phyloP scores from a whole-genome alignment of 73 alveolate species.

The Paramecium bursaria region DNA sequence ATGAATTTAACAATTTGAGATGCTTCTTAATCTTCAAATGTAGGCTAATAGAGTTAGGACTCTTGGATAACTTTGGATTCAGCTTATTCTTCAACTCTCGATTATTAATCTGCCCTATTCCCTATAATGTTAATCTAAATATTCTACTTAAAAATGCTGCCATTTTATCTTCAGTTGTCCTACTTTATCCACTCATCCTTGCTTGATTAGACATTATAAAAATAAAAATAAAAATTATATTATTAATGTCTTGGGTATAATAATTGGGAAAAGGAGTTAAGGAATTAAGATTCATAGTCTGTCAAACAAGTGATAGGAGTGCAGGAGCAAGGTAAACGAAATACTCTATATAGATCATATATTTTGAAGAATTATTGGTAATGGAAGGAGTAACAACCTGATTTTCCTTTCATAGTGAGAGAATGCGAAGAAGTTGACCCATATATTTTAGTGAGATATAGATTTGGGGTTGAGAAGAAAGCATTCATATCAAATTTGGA shows the following conservation, averaged over 20 bases:
- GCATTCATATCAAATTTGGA: constrained; percentile 74
- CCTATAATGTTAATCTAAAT: no score
- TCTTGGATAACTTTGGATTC: constrained; percentile 1
- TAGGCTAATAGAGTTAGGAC: neutral
- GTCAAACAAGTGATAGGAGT: constrained; percentile 78
- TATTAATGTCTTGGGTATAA: constrained; percentile 89
- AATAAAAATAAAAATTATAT: no score
- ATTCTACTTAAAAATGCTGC: neutral
- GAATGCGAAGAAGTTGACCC: constrained; percentile 89
- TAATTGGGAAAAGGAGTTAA: constrained; percentile 77
- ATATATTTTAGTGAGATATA: constrained; percentile 82
- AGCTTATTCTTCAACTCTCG: constrained; percentile 21
- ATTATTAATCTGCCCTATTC: constrained; percentile 46
- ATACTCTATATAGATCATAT: constrained; percentile 65
- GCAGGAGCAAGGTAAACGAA: constrained; percentile 75
- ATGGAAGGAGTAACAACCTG: constrained; percentile 78
- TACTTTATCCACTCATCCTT: no score
- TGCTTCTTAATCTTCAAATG: constrained; percentile 32
- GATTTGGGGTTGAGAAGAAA: constrained; percentile 88
- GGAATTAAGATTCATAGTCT: constrained; percentile 84
- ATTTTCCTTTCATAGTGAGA: constrained; percentile 87
- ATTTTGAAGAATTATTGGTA: constrained; percentile 76
- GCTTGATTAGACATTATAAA: no score
- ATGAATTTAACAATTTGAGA: neutral
- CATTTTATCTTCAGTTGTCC: neutral